Evolutionary conservation across 129 eudicot genomes (phyloP).

Genomic region (Helichrysum umbraculigerum): DNA sequence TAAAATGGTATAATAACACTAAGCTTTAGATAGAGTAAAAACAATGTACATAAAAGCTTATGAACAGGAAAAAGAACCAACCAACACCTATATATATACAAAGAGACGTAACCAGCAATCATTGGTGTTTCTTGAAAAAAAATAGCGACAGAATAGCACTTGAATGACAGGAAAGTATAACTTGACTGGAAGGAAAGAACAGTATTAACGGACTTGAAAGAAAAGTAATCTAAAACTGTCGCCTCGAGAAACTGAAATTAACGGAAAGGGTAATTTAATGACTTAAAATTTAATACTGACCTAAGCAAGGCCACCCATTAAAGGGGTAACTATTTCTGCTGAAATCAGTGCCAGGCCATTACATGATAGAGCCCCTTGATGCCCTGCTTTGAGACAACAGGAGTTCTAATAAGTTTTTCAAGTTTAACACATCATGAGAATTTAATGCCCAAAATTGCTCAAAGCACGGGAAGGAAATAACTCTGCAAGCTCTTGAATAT

Average conservation of each 20-base stretch:
- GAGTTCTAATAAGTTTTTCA: constrained; percentile 66
- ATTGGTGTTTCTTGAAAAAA: constrained; percentile 18
- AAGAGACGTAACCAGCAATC: constrained; percentile 9
- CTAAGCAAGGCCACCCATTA: constrained; percentile 80
- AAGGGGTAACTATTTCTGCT: constrained; percentile 76
- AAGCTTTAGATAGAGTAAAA: constrained; percentile 11
- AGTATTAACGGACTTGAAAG: constrained; percentile 31
- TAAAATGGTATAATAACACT: neutral
- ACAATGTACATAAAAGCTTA: constrained; percentile 19
- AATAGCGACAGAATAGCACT: constrained; percentile 20
- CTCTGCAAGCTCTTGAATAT: constrained; percentile 43
- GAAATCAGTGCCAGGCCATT: constrained; percentile 80
- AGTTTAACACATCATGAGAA: constrained; percentile 34
- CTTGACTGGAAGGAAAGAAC: constrained; percentile 44
- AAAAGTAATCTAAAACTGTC: constrained; percentile 35
- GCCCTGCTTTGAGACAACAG: constrained; percentile 95
- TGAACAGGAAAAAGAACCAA: constrained; percentile 15
- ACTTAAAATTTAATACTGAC: constrained; percentile 70
- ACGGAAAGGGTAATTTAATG: constrained; percentile 44
- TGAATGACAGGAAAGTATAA: constrained; percentile 35
- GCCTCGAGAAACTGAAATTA: constrained; percentile 50
- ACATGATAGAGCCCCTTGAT: constrained; percentile 84
- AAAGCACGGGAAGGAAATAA: constrained; percentile 55
- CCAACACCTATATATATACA: constrained; percentile 11
- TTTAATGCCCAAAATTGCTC: constrained; percentile 43